A percentile compares a stretch with the other conserved stretches of the same genome.
Conservation (phyloP, 2,329 filamentous ascomycete genomes). For the Ophiognomonia clavigignenti-juglandacearum region DNA sequence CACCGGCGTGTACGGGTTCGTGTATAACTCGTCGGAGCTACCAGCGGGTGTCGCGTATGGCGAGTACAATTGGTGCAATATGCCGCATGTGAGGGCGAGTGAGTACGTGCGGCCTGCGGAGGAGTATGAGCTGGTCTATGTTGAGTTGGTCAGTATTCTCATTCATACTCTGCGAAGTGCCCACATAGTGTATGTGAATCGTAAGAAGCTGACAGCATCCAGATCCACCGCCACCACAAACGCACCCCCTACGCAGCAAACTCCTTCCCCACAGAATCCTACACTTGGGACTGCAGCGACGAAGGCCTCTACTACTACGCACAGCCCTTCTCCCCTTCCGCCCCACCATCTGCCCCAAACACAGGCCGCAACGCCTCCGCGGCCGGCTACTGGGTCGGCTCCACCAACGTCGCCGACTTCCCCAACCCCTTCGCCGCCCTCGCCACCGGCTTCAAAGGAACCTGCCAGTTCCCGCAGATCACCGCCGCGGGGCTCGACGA, state of each 20-base stretch:
- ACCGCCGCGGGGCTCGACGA: constrained; percentile 67
- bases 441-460: constrained; percentile 63
- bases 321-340: constrained; percentile 38
- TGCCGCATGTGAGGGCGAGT: constrained; percentile 69
- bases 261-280: constrained; percentile 68
- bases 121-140: constrained; percentile 65
- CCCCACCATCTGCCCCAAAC: constrained; percentile 7
- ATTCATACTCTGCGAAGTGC: too few species aligned
- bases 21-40: constrained; percentile 62
- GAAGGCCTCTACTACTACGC: constrained; percentile 67
- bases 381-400: constrained; percentile 61
- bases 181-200: not conserved
- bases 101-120: constrained; percentile 55
- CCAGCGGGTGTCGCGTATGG: constrained; percentile 54
- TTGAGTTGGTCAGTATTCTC: constrained; percentile 63
- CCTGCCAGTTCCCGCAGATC: constrained; percentile 79
- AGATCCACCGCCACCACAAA: constrained; percentile 82
- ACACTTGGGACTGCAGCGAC: constrained; percentile 69
- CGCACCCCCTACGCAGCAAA: constrained; percentile 76
- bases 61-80: constrained; percentile 79
- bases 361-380: constrained; percentile 32
- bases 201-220: not conserved
- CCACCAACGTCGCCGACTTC: constrained; percentile 37
- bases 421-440: constrained; percentile 55
- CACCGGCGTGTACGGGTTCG: constrained; percentile 65